These are phyloP conservation scores for Rhizopogon vulgaris DNA, from an alignment of 768 basidiomycete genomes.

Conservation along the genomic window DNA sequence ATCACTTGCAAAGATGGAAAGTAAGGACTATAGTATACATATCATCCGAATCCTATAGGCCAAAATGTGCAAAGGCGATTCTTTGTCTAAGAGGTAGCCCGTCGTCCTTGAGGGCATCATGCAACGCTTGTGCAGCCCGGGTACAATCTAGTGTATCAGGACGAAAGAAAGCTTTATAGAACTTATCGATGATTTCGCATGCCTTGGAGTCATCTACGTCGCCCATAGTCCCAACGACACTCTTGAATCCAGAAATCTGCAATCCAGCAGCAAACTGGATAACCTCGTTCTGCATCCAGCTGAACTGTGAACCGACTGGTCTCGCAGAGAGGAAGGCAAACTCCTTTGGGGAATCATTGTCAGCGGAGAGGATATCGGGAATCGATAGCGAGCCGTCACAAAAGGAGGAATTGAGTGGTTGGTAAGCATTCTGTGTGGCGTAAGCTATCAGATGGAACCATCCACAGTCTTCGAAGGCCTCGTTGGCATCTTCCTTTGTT, in stretches of 20 bases:
- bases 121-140: conserved; percentile 3
- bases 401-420: conserved; percentile 10
- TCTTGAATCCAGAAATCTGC: conserved; percentile 16
- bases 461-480: neutral
- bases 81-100: neutral
- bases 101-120: neutral
- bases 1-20: neutral
- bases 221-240: conserved; percentile 20
- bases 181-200: neutral
- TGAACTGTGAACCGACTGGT: neutral
- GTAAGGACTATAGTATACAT: neutral
- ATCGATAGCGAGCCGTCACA: neutral
- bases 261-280: conserved; percentile 19
- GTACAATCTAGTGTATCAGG: neutral
- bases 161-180: conserved; percentile 1
- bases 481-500: neutral
- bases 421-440: conserved; percentile 2
- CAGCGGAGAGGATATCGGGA: conserved; percentile 1
- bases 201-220: conserved; percentile 1
- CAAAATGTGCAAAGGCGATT: conserved; percentile 5
- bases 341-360: neutral
- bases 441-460: conserved; percentile 19
- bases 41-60: neutral
- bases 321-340: conserved; percentile 15
- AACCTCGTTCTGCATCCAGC: conserved; percentile 11